A percentile compares a stretch with the other conserved stretches of the same genome.
These are phyloP conservation scores for Boletus fagicola DNA, from an alignment of 768 basidiomycete genomes.

Conservation along the genomic window DNA sequence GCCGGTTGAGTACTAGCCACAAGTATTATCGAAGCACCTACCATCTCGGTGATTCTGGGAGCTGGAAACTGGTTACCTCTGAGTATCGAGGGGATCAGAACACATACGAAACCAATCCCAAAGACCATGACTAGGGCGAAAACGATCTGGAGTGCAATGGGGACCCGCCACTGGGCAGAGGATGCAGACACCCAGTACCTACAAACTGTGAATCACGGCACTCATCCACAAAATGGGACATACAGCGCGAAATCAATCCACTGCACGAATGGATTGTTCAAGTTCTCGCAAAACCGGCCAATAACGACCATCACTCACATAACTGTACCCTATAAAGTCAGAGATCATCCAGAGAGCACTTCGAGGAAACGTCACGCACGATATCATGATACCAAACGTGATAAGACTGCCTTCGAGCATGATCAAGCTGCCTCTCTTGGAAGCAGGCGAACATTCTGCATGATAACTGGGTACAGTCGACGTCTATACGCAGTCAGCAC, in stretches of 20 bases:
- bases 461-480: constrained; percentile 66
- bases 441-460: constrained; percentile 62
- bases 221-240: constrained; percentile 10
- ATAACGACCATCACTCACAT: constrained; percentile 16
- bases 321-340: constrained; percentile 12
- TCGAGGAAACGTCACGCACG: constrained; percentile 38
- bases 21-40: constrained; percentile 14
- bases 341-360: neutral
- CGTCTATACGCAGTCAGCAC: constrained; percentile 39
- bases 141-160: constrained; percentile 57
- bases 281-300: neutral
- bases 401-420: constrained; percentile 66
- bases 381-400: constrained; percentile 61
- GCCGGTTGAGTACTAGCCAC: neutral
- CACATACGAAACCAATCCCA: constrained; percentile 45
- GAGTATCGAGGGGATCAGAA: neutral
- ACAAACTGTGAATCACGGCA: neutral
- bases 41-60: constrained; percentile 62
- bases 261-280: constrained; percentile 27
- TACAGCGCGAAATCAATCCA: constrained; percentile 67
- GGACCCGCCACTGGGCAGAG: constrained; percentile 61
- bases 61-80: constrained; percentile 30
- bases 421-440: constrained; percentile 58
- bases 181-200: constrained; percentile 52
- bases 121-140: constrained; percentile 54